Conservation (phyloP, 305 asterid genomes). For the Fraxinus ornus region DNA sequence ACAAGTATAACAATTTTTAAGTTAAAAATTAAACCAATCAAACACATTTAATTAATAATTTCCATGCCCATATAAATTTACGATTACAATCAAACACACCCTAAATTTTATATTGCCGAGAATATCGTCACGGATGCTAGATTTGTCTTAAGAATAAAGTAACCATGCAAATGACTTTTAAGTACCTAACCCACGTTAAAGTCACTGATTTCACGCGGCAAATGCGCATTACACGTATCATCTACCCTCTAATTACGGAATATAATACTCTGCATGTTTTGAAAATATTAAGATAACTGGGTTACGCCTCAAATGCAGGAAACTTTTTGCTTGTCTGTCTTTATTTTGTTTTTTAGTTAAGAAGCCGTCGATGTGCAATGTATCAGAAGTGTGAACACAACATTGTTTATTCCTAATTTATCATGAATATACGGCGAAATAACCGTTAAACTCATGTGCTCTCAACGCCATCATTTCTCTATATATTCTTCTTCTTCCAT, state of each 20-base stretch:
- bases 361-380: background rate
- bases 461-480: constrained; percentile 10
- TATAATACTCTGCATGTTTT: background rate
- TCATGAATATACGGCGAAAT: constrained; percentile 22
- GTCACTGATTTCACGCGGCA: background rate
- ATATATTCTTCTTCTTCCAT: background rate
- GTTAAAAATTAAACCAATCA: too few relatives aligned
- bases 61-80: too few relatives aligned
- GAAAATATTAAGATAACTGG: background rate
- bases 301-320: background rate
- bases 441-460: constrained; percentile 32
- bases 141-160: background rate
- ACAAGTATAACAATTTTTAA: too few relatives aligned
- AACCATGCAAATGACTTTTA: background rate
- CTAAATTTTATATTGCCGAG: too few relatives aligned
- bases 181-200: constrained; percentile 35
- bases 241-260: constrained; percentile 21
- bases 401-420: background rate
- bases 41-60: too few relatives aligned
- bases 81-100: too few relatives aligned
- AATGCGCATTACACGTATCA: background rate
- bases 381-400: background rate
- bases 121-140: too few relatives aligned
- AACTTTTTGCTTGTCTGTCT: background rate
- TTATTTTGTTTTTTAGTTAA: background rate